Percentiles rank a stretch among this genome's conserved stretches.
These are phyloP conservation scores for Alternaria postmessia DNA, from an alignment of 2,329 filamentous ascomycete species.

Conservation along the genomic window DNA sequence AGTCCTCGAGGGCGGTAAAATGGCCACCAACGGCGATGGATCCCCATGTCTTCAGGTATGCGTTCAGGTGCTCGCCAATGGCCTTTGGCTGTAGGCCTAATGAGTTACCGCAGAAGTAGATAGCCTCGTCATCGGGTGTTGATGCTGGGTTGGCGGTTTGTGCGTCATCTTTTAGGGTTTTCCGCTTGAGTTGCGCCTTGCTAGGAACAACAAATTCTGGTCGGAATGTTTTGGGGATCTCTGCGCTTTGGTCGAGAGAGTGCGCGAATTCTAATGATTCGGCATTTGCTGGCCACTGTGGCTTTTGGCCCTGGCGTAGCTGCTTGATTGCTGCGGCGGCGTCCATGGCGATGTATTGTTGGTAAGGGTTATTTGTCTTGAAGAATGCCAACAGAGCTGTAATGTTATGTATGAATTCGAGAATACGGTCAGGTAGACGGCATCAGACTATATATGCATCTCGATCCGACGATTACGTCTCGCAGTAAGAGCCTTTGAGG, in stretches of 20 bases:
- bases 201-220: conserved; percentile 80
- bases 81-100: conserved; percentile 81
- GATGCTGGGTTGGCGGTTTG: conserved; percentile 37
- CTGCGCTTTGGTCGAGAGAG: conserved; percentile 38
- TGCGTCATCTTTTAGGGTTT: conserved; percentile 54
- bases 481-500: conserved; percentile 9
- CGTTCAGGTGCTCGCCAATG: conserved; percentile 70
- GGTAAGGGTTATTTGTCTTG: background rate
- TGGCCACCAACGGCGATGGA: conserved; percentile 85
- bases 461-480: conserved; percentile 19
- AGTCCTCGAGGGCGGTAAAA: conserved; percentile 73
- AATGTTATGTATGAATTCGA: background rate
- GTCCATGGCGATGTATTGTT: conserved; percentile 32
- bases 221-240: conserved; percentile 56
- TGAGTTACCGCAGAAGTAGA: conserved; percentile 91
- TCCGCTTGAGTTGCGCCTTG: conserved; percentile 73
- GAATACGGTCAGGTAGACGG: background rate
- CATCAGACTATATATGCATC: conserved; percentile 16
- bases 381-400: background rate
- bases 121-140: conserved; percentile 57
- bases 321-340: conserved; percentile 31
- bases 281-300: conserved; percentile 35
- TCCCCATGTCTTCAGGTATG: conserved; percentile 83
- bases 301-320: conserved; percentile 42
- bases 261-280: conserved; percentile 37